A percentile compares a stretch with the other conserved stretches of the same genome.
Conservation (phyloP, 2,329 filamentous ascomycete genomes). For the Camptophora hylomeconis region DNA sequence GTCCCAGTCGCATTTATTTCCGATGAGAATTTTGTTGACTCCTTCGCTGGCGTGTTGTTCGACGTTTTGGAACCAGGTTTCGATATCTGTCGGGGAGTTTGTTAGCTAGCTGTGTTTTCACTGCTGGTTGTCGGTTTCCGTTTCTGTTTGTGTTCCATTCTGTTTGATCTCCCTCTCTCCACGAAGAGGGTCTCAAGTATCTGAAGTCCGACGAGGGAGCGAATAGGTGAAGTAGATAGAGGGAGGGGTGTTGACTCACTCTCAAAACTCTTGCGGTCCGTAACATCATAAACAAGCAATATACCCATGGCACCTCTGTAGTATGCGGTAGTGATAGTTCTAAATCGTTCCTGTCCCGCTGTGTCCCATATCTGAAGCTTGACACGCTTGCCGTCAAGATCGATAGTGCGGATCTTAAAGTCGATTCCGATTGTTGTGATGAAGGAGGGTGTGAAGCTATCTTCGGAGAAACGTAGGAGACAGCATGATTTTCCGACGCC, state of each 20-base stretch:
- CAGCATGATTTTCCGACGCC: slow-evolving; percentile 97
- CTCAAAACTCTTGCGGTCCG: slow-evolving; percentile 88
- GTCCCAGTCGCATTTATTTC: slow-evolving; percentile 99
- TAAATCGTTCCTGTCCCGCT: slow-evolving; percentile 93
- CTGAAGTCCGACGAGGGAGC: no score
- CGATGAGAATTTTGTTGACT: slow-evolving; percentile 98
- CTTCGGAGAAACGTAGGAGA: slow-evolving; percentile 89
- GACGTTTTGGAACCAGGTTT: slow-evolving; percentile 98
- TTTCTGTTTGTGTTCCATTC: no score
- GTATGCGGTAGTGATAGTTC: slow-evolving; percentile 97
- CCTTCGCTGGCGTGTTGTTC: slow-evolving; percentile 97
- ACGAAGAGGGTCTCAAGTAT: no score
- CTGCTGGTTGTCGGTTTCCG: no score
- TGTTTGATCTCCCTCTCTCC: no score
- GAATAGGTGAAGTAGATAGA: no score
- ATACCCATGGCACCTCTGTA: slow-evolving; percentile 98
- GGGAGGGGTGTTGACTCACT: slow-evolving; percentile 44
- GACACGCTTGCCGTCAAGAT: slow-evolving; percentile 95
- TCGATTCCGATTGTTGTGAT: slow-evolving; percentile 99
- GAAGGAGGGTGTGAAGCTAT: slow-evolving; percentile 94
- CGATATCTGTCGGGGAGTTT: slow-evolving; percentile 76
- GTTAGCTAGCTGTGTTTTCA: no score
- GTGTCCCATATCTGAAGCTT: slow-evolving; percentile 99
- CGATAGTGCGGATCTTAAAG: slow-evolving; percentile 99
- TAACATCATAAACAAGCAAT: slow-evolving; percentile 94